Evolutionary conservation across 495 filamentous ascomycete genomes (phyloP).

Genomic region (Neurospora pannonica): DNA sequence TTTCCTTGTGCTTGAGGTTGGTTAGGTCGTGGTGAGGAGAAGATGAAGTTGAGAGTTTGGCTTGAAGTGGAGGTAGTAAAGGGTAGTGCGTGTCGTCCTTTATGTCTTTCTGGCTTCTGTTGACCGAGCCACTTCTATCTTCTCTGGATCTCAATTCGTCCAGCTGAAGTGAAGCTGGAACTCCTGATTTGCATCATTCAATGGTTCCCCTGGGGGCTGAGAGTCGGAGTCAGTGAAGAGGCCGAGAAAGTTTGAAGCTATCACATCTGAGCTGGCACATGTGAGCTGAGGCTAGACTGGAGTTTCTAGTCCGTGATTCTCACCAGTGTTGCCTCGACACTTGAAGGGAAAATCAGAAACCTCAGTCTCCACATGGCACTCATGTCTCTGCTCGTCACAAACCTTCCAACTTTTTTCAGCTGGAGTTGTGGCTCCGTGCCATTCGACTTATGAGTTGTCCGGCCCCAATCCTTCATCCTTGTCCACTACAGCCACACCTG

Average conservation of each 20-base stretch:
- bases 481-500: neutral
- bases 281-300: neutral
- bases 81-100: neutral
- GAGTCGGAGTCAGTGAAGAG: neutral
- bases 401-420: neutral
- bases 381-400: neutral
- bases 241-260: neutral
- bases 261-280: neutral
- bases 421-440: neutral
- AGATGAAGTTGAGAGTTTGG: neutral
- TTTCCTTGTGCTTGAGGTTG: neutral
- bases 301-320: neutral
- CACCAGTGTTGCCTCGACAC: neutral
- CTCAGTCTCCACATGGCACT: neutral
- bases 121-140: neutral
- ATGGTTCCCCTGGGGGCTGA: neutral
- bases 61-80: neutral
- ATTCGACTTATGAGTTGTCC: neutral
- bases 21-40: neutral
- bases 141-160: neutral
- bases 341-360: neutral
- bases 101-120: neutral
- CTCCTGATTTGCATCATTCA: neutral
- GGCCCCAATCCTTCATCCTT: neutral
- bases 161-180: neutral